Base-by-base conservation (phyloP, 495 filamentous ascomycete genomes). In the Aspergillus saccharolyticus region DNA sequence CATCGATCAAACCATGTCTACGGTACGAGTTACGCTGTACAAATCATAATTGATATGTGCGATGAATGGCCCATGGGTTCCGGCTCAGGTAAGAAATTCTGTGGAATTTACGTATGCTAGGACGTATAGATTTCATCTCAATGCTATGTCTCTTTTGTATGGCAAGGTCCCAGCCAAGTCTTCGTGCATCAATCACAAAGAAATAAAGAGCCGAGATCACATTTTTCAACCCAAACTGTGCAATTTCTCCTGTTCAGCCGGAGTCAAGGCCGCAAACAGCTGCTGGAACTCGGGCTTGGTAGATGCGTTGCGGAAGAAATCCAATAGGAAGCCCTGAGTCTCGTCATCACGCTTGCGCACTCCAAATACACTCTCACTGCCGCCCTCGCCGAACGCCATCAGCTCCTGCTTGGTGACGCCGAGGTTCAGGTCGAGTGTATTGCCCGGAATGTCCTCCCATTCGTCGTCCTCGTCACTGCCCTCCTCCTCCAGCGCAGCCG, bases 401-500 rank as follows among this genome's bases (percentile, higher is more conserved):
- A 97, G 78, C 54, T 96, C 88, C 55, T 85, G 75, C 70, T 86
- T 84, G 22, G 83, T 85, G 22, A 80, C 71, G 18, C 80, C 84
- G 44, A 83, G 75, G 9, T 80, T 81, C 19, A 97, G 82, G 67
- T 95, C 91, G 10, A 95, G 66, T 2, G 78, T 78, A 53, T 85
- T 82, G 39, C 66, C 66, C 15, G 83, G 82, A n/a, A 92, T 78
- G 67, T 97, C 94, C 70, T 98, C 94, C 94, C 94, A 97, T 25
- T 89, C 88, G 53, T 89, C 91, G 45, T 88, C 78, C 21, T 88
- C 78, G 24, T 83, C 83, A 52, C 83, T 85, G 44, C 80, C 80
- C 44, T 75, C 78, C 42, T 82, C 80, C 21, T 81, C 74, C 17
- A 83, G 71, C 18, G 81, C 78, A 0, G 77, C 80, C 0, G 80